A percentile compares a stretch with the other conserved stretches of the same genome.
These are phyloP conservation scores for Physcomitrium patens DNA, from an alignment of 225 moss, liverwort and hornwort genomes.

Conservation along the genomic window DNA sequence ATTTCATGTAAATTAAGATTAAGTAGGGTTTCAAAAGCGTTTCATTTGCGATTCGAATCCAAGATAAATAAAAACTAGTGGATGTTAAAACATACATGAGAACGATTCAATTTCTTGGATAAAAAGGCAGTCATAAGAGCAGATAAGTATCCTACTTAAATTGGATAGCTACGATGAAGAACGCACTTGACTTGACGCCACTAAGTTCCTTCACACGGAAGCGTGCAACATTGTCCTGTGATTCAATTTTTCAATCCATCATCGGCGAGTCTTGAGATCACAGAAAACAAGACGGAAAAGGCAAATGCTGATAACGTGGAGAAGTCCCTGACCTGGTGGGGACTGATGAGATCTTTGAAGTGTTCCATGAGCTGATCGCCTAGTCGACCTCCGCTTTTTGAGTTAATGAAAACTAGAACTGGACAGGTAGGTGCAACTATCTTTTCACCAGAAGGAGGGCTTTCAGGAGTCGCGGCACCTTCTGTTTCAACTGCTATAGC, in stretches of 20 bases:
- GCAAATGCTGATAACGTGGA: not conserved
- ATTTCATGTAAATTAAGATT: conserved; percentile 1
- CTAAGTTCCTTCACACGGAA: no score
- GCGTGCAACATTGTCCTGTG: no score
- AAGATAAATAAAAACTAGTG: no score
- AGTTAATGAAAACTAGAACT: conserved; percentile 59
- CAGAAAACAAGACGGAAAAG: not conserved
- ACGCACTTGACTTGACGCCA: no score
- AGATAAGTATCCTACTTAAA: no score
- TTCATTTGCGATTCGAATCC: no score
- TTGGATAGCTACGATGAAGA: no score
- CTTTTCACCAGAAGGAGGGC: conserved; percentile 35
- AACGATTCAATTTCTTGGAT: no score
- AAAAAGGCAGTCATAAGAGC: no score
- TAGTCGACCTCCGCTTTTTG: conserved; percentile 59
- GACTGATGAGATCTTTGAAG: conserved; percentile 55
- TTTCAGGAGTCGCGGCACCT: conserved; percentile 44
- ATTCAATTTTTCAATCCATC: no score
- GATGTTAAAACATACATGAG: no score
- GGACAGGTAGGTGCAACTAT: conserved; percentile 50
- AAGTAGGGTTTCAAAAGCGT: not conserved
- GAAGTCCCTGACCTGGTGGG: conserved; percentile 51
- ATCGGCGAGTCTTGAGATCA: no score
- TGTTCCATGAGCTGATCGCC: conserved; percentile 49
- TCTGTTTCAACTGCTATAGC: conserved; percentile 49